phyloP scores from a whole-genome alignment of 73 alveolate species.

The Breviolum minutum region DNA sequence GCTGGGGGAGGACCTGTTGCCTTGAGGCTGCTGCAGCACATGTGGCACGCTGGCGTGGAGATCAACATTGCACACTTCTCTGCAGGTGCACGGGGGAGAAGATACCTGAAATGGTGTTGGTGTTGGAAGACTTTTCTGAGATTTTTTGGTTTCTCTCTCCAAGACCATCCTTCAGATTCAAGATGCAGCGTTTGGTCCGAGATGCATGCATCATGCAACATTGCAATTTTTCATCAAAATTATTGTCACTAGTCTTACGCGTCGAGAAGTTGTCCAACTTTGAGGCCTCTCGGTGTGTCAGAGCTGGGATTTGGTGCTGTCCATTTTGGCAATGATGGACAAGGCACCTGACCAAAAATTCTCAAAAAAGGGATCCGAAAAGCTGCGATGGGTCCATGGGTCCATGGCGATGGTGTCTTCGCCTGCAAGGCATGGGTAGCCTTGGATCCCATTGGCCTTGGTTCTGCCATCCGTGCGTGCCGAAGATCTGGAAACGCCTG shows the following conservation, averaged over 20 bases:
- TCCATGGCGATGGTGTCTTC: neutral
- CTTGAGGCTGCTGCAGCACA: conserved; percentile 12
- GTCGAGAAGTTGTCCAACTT: too few species aligned
- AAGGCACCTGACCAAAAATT: neutral
- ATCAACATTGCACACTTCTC: conserved; percentile 10
- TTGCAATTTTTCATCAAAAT: too few species aligned
- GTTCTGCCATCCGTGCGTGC: conserved; percentile 12
- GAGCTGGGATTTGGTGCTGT: conserved; percentile 17
- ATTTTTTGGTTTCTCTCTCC: too few species aligned
- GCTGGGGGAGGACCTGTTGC: neutral
- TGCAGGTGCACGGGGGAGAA: neutral
- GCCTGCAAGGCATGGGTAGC: neutral
- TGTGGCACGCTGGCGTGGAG: conserved; percentile 13
- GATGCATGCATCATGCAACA: too few species aligned
- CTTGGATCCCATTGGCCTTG: conserved; percentile 21
- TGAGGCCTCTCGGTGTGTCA: neutral
- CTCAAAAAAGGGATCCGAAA: too few species aligned
- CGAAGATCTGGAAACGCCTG: conserved; percentile 9
- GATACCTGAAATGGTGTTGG: too few species aligned
- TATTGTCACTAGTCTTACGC: too few species aligned
- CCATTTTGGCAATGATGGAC: neutral
- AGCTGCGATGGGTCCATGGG: neutral
- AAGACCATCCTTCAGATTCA: too few species aligned
- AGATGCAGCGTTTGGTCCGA: too few species aligned
- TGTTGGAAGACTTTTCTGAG: too few species aligned